Evolutionary conservation across 2,329 filamentous ascomycete species (phyloP).

Genomic region (Chaetomium sp.): DNA sequence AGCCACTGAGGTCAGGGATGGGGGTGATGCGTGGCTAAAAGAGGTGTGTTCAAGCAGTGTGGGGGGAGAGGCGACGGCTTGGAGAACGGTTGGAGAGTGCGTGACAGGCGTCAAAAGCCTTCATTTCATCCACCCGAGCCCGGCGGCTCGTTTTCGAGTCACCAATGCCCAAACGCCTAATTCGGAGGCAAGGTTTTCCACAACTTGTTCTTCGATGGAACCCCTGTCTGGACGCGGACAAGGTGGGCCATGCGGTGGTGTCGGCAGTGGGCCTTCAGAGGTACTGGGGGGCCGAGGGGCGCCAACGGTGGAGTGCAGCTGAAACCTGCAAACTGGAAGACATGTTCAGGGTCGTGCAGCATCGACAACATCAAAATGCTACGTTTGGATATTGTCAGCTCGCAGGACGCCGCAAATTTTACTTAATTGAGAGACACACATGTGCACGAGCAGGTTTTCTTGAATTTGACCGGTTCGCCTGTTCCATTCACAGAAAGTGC

Average conservation of each 20-base stretch:
- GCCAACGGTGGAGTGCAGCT: slow-evolving; percentile 5
- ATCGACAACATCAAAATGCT: neutral
- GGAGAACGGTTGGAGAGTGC: neutral
- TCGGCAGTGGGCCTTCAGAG: slow-evolving; percentile 1
- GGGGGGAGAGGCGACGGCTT: neutral
- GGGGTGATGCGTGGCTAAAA: slow-evolving; percentile 4
- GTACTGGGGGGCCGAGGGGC: neutral
- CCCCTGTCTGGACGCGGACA: neutral
- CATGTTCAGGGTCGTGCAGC: neutral
- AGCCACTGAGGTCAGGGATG: slow-evolving; percentile 8
- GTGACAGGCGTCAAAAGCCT: slow-evolving; percentile 3
- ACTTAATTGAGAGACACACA: no score
- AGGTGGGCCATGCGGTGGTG: slow-evolving; percentile 4
- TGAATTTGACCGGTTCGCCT: no score
- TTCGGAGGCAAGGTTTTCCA: slow-evolving; percentile 23
- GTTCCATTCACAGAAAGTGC: no score
- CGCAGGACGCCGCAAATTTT: no score
- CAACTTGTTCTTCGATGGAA: slow-evolving; percentile 5
- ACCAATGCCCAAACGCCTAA: slow-evolving; percentile 18
- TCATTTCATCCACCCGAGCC: slow-evolving; percentile 1
- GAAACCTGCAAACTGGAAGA: no score
- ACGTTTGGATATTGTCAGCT: no score
- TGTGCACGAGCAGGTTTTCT: no score
- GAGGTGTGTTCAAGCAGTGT: neutral
- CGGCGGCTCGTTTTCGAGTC: slow-evolving; percentile 8